Conservation (phyloP, 345 rosid species). For the Abelmoschus esculentus region DNA sequence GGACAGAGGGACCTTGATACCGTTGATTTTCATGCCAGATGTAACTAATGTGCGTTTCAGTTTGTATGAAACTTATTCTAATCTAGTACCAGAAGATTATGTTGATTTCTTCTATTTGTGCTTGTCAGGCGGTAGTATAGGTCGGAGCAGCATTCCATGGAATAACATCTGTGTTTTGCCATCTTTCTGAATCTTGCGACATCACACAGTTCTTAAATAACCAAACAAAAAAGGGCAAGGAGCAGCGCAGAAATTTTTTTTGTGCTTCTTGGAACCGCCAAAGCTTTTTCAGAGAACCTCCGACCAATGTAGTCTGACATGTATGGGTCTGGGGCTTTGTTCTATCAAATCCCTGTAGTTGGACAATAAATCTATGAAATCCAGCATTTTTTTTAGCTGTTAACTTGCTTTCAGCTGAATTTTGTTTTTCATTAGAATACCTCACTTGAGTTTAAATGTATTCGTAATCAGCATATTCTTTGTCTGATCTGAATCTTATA, state of each 20-base stretch:
- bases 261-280: neutral
- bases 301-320: neutral
- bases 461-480: neutral
- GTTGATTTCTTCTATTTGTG: slow-evolving; percentile 1
- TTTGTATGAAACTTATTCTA: neutral
- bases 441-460: neutral
- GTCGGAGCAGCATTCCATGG: neutral
- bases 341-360: slow-evolving; percentile 2
- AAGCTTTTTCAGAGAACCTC: neutral
- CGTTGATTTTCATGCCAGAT: neutral
- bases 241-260: neutral
- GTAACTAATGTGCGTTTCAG: neutral
- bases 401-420: slow-evolving; percentile 3
- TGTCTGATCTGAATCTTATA: neutral
- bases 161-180: slow-evolving; percentile 7
- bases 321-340: neutral
- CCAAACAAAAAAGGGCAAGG: neutral
- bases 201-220: neutral
- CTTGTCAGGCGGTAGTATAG: slow-evolving; percentile 11
- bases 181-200: neutral
- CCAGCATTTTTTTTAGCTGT: slow-evolving; percentile 8
- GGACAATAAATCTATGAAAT: slow-evolving; percentile 12
- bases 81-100: neutral
- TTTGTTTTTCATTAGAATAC: neutral
- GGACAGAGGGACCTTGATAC: neutral